Evolutionary conservation across 352 stramenopile genomes (phyloP).

Genomic region (Pythium phragmitis): DNA sequence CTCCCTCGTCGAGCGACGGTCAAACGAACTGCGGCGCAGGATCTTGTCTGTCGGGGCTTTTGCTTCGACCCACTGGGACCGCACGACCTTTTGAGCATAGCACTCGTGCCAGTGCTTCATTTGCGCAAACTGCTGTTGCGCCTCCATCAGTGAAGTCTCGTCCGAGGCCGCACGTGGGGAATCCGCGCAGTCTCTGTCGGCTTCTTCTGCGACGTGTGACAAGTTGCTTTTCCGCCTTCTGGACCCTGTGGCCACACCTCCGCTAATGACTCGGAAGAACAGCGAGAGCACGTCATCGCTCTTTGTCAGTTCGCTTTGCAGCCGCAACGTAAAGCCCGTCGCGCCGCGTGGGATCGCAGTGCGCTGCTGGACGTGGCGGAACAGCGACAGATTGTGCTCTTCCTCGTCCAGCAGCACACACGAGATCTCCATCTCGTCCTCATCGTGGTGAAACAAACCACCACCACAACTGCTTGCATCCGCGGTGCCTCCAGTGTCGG

Average conservation of each 20-base stretch:
- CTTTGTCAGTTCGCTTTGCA: slow-evolving; percentile 45
- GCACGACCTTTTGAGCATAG: slow-evolving; percentile 40
- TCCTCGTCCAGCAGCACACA: slow-evolving; percentile 61
- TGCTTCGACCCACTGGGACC: slow-evolving; percentile 38
- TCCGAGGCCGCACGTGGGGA: neutral
- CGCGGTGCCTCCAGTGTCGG: neutral
- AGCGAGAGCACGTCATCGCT: slow-evolving; percentile 41
- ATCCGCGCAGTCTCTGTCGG: neutral
- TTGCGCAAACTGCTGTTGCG: slow-evolving; percentile 29
- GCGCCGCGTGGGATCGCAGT: slow-evolving; percentile 17
- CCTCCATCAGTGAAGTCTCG: slow-evolving; percentile 1
- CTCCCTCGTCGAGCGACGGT: slow-evolving; percentile 16
- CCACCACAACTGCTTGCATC: neutral
- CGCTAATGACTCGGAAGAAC: slow-evolving; percentile 39
- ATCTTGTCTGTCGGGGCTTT: neutral
- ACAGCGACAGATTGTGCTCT: slow-evolving; percentile 48
- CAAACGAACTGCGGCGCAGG: slow-evolving; percentile 19
- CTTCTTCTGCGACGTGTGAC: slow-evolving; percentile 10
- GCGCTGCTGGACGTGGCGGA: slow-evolving; percentile 38
- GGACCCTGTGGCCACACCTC: no score
- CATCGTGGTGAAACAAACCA: slow-evolving; percentile 7
- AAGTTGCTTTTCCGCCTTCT: neutral
- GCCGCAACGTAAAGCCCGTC: slow-evolving; percentile 26
- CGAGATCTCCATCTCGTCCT: slow-evolving; percentile 24
- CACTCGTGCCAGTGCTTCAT: slow-evolving; percentile 58